Conservation (phyloP, 176 grass and related monocot genomes). For the Musa troglodytarum region DNA sequence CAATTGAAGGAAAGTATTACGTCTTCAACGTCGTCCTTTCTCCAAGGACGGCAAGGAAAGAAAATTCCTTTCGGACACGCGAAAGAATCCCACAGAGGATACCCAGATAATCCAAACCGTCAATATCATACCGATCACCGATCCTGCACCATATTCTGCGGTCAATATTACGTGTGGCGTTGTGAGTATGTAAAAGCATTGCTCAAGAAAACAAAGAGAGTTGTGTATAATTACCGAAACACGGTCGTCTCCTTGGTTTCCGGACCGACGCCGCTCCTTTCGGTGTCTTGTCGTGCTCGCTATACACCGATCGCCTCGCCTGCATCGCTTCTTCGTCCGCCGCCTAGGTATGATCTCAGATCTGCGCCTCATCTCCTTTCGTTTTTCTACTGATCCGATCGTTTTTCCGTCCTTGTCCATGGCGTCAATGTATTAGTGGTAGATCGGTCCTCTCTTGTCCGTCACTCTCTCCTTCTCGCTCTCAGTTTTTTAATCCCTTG, state of each 20-base stretch:
- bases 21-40: too few relatives aligned
- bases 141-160: too few relatives aligned
- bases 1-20: too few relatives aligned
- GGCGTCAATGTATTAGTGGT: neutral
- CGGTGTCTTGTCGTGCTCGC: neutral
- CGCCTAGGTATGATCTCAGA: neutral
- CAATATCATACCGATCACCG: too few relatives aligned
- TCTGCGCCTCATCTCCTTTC: neutral
- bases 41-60: too few relatives aligned
- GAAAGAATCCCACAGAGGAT: too few relatives aligned
- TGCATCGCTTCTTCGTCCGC: neutral
- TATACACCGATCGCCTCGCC: neutral
- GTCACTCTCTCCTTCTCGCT: neutral
- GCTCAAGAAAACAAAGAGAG: too few relatives aligned
- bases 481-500: neutral
- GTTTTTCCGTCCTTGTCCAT: neutral
- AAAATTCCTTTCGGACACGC: too few relatives aligned
- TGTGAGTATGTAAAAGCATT: too few relatives aligned
- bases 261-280: conserved; percentile 1
- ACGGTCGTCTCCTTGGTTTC: neutral
- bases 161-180: too few relatives aligned
- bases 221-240: neutral
- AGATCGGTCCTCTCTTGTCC: neutral
- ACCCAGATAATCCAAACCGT: too few relatives aligned
- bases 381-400: neutral